A percentile compares a stretch with the other conserved stretches of the same genome.
These are phyloP conservation scores for Pistacia integerrima DNA, from an alignment of 345 rosid species.

Conservation along the genomic window DNA sequence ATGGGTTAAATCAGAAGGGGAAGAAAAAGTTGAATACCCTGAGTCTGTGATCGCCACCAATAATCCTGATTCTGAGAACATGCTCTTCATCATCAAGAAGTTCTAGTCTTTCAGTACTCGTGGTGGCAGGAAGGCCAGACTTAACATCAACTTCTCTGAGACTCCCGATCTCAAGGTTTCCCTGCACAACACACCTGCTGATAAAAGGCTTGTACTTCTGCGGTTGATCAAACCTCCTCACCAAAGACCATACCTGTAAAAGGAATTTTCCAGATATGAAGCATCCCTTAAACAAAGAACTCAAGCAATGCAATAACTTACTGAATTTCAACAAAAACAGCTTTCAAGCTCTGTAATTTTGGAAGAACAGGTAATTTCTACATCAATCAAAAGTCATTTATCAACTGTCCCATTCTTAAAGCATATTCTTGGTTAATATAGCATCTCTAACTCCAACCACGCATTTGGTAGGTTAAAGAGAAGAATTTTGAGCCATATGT, in stretches of 20 bases:
- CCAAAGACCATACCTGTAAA: constrained; percentile 76
- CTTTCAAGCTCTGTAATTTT: not conserved
- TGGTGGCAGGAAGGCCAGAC: constrained; percentile 83
- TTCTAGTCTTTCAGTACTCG: constrained; percentile 78
- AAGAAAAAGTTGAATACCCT: constrained; percentile 40
- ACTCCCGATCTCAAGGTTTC: constrained; percentile 75
- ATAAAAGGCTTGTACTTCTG: constrained; percentile 82
- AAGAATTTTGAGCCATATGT: not conserved
- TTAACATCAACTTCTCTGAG: constrained; percentile 81
- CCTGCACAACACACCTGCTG: constrained; percentile 69
- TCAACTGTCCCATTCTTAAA: not conserved
- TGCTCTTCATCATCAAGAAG: constrained; percentile 79
- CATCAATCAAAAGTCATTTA: not conserved
- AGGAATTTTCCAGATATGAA: not conserved
- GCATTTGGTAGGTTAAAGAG: not conserved
- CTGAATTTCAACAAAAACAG: constrained; percentile 6
- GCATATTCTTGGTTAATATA: constrained; percentile 4
- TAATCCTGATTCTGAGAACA: constrained; percentile 65
- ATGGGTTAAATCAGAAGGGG: not conserved
- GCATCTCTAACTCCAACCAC: constrained; percentile 13
- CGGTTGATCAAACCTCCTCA: constrained; percentile 83
- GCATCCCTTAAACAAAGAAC: not conserved
- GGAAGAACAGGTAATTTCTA: constrained; percentile 3
- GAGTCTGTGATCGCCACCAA: constrained; percentile 88
- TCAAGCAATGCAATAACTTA: not conserved